Conservation (phyloP, 352 stramenopile genomes). For the Globisporangium orthogonon region DNA sequence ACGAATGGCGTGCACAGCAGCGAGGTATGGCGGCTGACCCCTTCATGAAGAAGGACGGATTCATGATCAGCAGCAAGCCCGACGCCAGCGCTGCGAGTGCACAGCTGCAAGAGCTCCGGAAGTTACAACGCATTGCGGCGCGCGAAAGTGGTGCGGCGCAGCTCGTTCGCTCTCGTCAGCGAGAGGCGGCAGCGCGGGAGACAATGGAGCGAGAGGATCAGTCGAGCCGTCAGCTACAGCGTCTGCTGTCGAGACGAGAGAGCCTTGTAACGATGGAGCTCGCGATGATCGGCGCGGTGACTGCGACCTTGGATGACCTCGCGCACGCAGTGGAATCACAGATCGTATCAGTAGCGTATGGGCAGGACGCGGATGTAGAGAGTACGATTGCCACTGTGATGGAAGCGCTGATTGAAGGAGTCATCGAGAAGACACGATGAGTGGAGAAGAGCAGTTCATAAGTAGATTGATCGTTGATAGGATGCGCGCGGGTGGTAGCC, state of each 20-base stretch:
- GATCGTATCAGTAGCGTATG: not conserved
- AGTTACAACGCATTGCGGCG: conserved; percentile 33
- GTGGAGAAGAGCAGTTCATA: not conserved
- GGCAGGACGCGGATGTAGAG: not conserved
- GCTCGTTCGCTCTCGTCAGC: conserved; percentile 23
- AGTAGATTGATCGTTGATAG: not conserved
- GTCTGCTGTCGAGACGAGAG: not conserved
- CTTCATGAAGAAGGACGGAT: conserved; percentile 41
- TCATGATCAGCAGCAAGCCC: conserved; percentile 40
- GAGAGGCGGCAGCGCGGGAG: conserved; percentile 12
- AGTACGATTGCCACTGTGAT: not conserved
- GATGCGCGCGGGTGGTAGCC: not conserved
- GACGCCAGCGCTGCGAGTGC: conserved; percentile 16
- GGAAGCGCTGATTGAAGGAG: not conserved
- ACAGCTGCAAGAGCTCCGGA: conserved; percentile 26
- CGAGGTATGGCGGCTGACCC: conserved; percentile 39
- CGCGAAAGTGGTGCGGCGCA: conserved; percentile 32
- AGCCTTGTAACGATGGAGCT: conserved; percentile 10
- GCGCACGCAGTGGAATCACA: conserved; percentile 1
- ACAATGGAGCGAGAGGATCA: conserved; percentile 25
- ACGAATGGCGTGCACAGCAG: conserved; percentile 39
- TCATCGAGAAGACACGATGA: not conserved
- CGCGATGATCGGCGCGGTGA: conserved; percentile 10
- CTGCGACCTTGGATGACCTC: conserved; percentile 3
- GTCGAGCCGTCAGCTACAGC: conserved; percentile 6